Base-by-base conservation (phyloP, 805 yeast species). In the Sugiyamaella marilandica region DNA sequence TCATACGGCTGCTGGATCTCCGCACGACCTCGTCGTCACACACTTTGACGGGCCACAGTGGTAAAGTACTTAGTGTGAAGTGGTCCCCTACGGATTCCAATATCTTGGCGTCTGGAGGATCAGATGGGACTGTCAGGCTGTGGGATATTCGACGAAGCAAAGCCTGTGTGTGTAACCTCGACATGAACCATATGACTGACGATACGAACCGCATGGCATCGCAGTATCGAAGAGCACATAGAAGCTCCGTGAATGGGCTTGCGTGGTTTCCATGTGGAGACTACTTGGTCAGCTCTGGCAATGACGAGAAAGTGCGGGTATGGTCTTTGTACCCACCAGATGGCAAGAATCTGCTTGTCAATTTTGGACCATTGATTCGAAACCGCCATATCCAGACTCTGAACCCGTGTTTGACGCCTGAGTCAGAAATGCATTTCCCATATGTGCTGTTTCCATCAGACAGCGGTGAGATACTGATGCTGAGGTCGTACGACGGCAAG, bases 61-160 rank as follows among this genome's bases (percentile, higher is more conserved):
- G 83, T 1, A 77, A 74, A 52, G 77, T 83, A 1, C 64, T 82
- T 44, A 68, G 81, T 26, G 81, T 84, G 31, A 80, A 82, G 61
- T 89, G 95, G 92, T 84, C 86, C 45, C 96, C 96, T 0, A 70
- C 71, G 7, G 71, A 79, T 55, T 68, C 81, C 0, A 69, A 84
- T 60, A 55, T 85, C 2, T 70, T 91, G 1, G 90, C 91, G 0
- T 77, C 89, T 2, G 96, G 96, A 1, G 90, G 92, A 18, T 77
- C 80, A 14, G 88, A 85, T 59, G 97, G 97, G 0, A 83, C 83
- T 45, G 83, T 86, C 8, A 76, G 86, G 49, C 64, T 91, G 0
- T 91, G 97, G 97, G 98, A 91, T 65, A 77, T 89, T 10, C 70
- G 98, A 45, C 70, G 85, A 46, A 79, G 87, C 21, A 73, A 75